phyloP scores from a whole-genome alignment of 257 asterid genomes.

The Rauvolfia tetraphylla region DNA sequence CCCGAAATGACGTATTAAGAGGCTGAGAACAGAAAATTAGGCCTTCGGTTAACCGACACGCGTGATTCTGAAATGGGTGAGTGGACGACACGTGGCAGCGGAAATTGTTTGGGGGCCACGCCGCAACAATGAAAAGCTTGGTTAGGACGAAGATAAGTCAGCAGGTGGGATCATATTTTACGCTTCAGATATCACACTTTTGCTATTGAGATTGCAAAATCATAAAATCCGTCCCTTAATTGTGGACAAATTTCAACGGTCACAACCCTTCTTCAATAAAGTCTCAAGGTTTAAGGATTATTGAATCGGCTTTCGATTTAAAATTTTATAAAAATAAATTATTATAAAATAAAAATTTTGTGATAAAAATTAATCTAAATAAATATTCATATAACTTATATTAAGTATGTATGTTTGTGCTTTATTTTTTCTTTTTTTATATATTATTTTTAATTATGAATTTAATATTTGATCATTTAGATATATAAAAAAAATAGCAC shows the following conservation, averaged over 20 bases:
- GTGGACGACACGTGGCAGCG: slow-evolving; percentile 23
- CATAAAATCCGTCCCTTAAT: background rate
- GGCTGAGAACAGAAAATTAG: slow-evolving; percentile 28
- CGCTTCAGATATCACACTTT: slow-evolving; percentile 20
- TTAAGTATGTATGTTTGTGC: too few species aligned
- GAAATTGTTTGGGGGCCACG: slow-evolving; percentile 26
- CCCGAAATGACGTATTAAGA: slow-evolving; percentile 8
- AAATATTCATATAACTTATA: too few species aligned
- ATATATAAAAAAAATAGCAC: too few species aligned
- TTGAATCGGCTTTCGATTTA: too few species aligned
- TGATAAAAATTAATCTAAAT: too few species aligned
- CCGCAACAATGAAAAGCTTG: slow-evolving; percentile 17
- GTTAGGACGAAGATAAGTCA: slow-evolving; percentile 18
- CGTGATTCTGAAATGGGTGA: slow-evolving; percentile 16
- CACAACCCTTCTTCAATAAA: background rate
- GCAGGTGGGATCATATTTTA: slow-evolving; percentile 6
- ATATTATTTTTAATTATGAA: too few species aligned
- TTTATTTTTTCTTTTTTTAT: too few species aligned
- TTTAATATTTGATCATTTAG: too few species aligned
- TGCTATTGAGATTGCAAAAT: background rate
- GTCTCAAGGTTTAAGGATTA: too few species aligned
- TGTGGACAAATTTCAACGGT: background rate
- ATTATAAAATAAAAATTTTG: too few species aligned
- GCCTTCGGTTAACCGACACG: slow-evolving; percentile 30
- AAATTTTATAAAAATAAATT: too few species aligned